Conservation (phyloP, 306 rosid species). For the Pachyrhizus erosus region DNA sequence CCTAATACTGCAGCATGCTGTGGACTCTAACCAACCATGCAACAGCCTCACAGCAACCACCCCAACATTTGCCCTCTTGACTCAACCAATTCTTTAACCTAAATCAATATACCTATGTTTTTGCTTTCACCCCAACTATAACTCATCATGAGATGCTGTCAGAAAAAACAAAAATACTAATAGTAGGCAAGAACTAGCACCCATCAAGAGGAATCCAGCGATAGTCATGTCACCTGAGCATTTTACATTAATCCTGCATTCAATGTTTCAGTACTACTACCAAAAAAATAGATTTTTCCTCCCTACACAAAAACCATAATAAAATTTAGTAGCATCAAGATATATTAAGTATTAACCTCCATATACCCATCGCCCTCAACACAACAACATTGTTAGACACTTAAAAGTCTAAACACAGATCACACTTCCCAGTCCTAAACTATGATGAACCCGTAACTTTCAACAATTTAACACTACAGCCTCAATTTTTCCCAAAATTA, state of each 20-base stretch:
- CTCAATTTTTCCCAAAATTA: neutral
- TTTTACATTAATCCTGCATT: neutral
- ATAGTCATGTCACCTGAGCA: neutral
- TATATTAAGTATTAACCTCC: neutral
- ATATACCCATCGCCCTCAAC: neutral
- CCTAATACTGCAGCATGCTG: neutral
- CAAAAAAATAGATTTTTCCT: neutral
- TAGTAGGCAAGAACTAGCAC: neutral
- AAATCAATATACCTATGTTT: neutral
- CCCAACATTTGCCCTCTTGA: neutral
- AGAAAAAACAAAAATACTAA: neutral
- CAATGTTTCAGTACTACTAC: neutral
- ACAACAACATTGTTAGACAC: too few relatives aligned
- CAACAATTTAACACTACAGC: neutral
- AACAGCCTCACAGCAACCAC: slow-evolving; percentile 28
- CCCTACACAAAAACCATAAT: neutral
- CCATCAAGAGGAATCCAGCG: neutral
- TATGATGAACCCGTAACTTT: neutral
- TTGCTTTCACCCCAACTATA: neutral
- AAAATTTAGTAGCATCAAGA: neutral
- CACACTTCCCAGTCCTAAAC: neutral
- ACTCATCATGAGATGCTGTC: slow-evolving; percentile 6
- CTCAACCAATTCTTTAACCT: slow-evolving; percentile 26
- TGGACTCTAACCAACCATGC: slow-evolving; percentile 14
- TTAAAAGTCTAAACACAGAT: too few relatives aligned